Evolutionary conservation across 345 rosid species (phyloP), one percentile per base, ranked within the genome.

Genomic region (Excoecaria cochinchinensis): DNA sequence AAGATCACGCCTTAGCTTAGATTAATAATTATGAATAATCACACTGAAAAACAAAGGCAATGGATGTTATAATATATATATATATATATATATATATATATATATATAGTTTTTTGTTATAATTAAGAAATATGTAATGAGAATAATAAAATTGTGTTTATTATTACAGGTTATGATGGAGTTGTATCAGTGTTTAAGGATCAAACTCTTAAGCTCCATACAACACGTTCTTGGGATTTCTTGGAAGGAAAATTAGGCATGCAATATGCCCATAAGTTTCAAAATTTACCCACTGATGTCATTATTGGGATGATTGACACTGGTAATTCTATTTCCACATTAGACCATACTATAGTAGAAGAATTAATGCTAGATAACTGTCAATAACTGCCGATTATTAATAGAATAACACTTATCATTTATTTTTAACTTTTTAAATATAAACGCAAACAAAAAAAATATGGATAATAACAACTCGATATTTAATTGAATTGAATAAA

Each of bases 201-300:
- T 79, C 83, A 90, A 9, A 50, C 78, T 47, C 86, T 89, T 59
- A 79, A 81, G 50, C 91, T 89, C 50, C 97, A 92, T 60, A 92
- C 97, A 60, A 92, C 97, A 9, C 91, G 94, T 13, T 92, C 97
- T 24, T 92, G 97, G 97, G 94, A 89, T 80, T 92, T 92, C 75
- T 68, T 92, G 63, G 88, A 81, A 38, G 82, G 74, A 22, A 77
- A 76, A 2, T 78, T 84, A 12, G 76, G 82, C 38, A 48, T 67
- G n/a, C 67, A 65, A 38, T 51, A 65, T 52, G 69, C 22, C n/a
- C 39, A 60, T 62, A 39, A 4, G 76, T 59, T 65, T 69, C 79
- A 61, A 3, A 76, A 69, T 14, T 22, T 72, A 39, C 76, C 87
- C 17, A 81, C 71, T 59, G 90, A 90, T 76, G 90, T 88, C 36